Conservation (phyloP, 2,329 filamentous ascomycete species). For the Bipolaris gigantea region DNA sequence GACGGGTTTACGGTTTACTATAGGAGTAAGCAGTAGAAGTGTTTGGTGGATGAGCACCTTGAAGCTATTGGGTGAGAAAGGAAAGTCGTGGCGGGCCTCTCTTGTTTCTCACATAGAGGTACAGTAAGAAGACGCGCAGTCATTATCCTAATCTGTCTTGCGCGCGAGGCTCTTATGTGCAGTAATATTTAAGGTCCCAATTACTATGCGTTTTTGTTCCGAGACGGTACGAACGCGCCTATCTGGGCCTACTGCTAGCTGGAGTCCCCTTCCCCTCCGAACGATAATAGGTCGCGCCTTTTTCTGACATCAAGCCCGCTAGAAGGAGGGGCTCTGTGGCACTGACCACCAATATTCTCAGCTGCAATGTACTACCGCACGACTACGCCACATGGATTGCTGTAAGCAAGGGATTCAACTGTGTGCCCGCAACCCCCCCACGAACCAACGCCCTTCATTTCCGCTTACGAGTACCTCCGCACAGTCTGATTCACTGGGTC, state of each 20-base stretch:
- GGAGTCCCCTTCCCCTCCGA: no score
- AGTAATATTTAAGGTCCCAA: no score
- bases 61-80: slow-evolving; percentile 25
- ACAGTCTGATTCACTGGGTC: neutral
- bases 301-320: neutral
- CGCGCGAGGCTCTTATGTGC: no score
- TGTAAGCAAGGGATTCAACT: slow-evolving; percentile 1
- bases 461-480: neutral
- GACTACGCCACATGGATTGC: slow-evolving; percentile 1
- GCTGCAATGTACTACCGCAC: neutral
- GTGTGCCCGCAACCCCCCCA: neutral
- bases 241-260: no score
- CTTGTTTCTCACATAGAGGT: no score
- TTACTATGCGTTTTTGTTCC: no score
- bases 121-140: no score
- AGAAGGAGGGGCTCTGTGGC: neutral
- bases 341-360: slow-evolving; percentile 3
- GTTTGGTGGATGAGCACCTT: slow-evolving; percentile 35
- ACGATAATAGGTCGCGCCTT: no score
- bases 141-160: no score
- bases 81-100: no score
- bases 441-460: neutral
- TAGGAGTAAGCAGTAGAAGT: slow-evolving; percentile 34
- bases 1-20: slow-evolving; percentile 41
- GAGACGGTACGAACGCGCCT: no score